These are phyloP conservation scores for Ochromonas danica DNA, from an alignment of 108 stramenopile species.

Conservation along the genomic window DNA sequence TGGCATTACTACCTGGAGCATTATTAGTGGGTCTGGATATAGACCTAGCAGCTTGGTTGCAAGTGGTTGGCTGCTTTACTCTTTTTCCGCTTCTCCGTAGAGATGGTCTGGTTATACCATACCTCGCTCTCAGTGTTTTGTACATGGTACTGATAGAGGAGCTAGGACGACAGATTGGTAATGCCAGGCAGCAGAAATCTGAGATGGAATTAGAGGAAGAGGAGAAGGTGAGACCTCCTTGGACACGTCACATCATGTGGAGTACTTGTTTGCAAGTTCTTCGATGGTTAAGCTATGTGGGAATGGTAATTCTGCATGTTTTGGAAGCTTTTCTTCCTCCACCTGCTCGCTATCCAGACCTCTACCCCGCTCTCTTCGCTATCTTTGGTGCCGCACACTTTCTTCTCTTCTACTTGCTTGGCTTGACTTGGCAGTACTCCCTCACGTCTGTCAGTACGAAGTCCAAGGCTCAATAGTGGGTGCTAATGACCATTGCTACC, in stretches of 20 bases:
- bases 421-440: too few species aligned
- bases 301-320: slow-evolving; percentile 41
- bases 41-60: slow-evolving; percentile 38
- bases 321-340: slow-evolving; percentile 35
- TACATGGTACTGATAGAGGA: too few species aligned
- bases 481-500: too few species aligned
- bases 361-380: slow-evolving; percentile 45
- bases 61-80: background rate
- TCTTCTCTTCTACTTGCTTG: too few species aligned
- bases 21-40: slow-evolving; percentile 44
- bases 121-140: background rate
- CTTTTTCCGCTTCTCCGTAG: slow-evolving; percentile 2
- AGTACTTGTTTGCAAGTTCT: too few species aligned
- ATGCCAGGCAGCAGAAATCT: too few species aligned
- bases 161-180: too few species aligned
- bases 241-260: too few species aligned
- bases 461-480: too few species aligned
- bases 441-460: too few species aligned
- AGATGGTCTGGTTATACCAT: slow-evolving; percentile 23
- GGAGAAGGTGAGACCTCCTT: too few species aligned
- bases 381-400: slow-evolving; percentile 45
- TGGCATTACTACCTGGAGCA: slow-evolving; percentile 72
- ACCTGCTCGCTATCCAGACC: slow-evolving; percentile 45
- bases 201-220: too few species aligned
- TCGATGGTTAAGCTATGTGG: slow-evolving; percentile 3